phyloP scores from a whole-genome alignment of 148 eudicot genomes.

The Chenopodium formosanum region DNA sequence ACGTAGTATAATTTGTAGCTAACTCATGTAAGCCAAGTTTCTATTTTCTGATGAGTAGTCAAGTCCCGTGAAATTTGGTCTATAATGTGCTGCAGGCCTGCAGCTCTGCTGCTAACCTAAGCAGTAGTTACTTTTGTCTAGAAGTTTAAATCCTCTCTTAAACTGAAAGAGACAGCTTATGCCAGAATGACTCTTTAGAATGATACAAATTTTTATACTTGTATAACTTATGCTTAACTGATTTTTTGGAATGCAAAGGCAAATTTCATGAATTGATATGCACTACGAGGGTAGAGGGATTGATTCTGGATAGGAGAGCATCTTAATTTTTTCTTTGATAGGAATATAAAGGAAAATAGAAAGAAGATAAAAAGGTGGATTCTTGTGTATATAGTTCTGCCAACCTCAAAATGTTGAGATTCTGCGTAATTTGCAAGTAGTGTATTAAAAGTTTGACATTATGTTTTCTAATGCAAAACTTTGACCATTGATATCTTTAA shows the following conservation, averaged over 20 bases:
- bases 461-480: too few relatives aligned
- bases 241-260: not conserved
- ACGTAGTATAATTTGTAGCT: not conserved
- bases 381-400: not conserved
- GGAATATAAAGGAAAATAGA: not conserved
- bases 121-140: not conserved
- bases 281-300: not conserved
- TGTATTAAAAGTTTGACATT: not conserved
- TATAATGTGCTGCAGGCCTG: not conserved
- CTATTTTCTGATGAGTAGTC: not conserved
- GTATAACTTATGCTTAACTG: not conserved
- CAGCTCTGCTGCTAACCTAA: not conserved
- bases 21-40: not conserved
- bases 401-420: not conserved
- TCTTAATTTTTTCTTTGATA: not conserved
- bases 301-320: not conserved
- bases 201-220: too few relatives aligned
- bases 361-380: not conserved
- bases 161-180: not conserved
- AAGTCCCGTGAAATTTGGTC: not conserved
- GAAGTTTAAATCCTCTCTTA: not conserved
- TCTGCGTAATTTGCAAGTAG: not conserved
- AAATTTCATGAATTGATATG: not conserved
- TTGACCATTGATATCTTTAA: too few relatives aligned
- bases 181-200: not conserved